Conservation (phyloP, 768 basidiomycete genomes). For the Coprinopsis strossmayeri region DNA sequence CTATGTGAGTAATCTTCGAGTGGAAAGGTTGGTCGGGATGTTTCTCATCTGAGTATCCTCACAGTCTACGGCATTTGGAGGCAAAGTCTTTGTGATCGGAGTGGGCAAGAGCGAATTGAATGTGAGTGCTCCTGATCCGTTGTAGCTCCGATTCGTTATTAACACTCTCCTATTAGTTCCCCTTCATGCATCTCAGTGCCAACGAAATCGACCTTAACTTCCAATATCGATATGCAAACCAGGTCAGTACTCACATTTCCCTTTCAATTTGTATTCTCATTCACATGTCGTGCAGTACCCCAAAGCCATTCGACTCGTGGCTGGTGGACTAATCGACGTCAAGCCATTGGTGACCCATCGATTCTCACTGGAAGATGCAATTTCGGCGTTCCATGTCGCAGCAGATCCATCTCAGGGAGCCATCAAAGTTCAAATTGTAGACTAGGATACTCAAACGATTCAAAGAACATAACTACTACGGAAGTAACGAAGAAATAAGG, state of each 20-base stretch:
- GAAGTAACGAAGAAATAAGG: neutral
- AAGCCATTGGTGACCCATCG: conserved; percentile 78
- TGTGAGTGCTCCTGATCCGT: conserved; percentile 25
- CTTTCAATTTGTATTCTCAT: neutral
- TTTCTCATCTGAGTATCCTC: neutral
- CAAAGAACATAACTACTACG: neutral
- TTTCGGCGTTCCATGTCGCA: conserved; percentile 73
- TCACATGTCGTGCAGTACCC: conserved; percentile 50
- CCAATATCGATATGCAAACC: conserved; percentile 65
- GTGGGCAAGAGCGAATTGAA: conserved; percentile 59
- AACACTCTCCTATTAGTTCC: conserved; percentile 35
- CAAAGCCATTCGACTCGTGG: conserved; percentile 78
- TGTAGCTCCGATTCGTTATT: neutral
- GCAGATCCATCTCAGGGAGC: conserved; percentile 62
- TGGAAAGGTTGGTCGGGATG: neutral
- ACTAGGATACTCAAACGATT: conserved; percentile 25
- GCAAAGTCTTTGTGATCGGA: conserved; percentile 65
- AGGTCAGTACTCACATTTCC: conserved; percentile 24
- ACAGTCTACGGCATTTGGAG: conserved; percentile 58
- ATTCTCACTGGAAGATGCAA: conserved; percentile 65
- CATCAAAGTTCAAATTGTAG: conserved; percentile 63
- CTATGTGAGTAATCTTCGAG: conserved; percentile 31
- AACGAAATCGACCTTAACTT: conserved; percentile 66
- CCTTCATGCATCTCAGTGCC: conserved; percentile 67
- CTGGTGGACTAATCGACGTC: conserved; percentile 62